Base-by-base conservation (phyloP, 2,329 filamentous ascomycete species). In the Rosellinia necatrix region DNA sequence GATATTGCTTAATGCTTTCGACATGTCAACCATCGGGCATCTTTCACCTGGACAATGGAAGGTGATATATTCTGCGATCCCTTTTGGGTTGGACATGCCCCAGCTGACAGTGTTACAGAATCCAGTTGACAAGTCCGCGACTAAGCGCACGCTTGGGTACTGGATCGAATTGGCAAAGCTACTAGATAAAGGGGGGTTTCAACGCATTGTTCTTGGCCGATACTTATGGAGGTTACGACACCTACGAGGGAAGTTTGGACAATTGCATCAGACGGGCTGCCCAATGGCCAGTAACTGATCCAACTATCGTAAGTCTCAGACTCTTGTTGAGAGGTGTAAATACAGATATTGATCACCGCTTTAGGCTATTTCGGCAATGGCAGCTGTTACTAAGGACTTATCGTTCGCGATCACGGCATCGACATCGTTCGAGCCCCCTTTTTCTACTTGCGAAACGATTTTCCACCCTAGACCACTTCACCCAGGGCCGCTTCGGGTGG, bases 31-130 rank as follows among this genome's bases (percentile, higher is more conserved):
- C 0, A 77, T 87, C 5, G 84, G 84, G 2, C 85, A 88, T 66
- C 67, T 88, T 29, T 84, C 82, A 0, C 84, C 84, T 1, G 85
- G 85, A 0, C 85, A 88, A 71, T 88, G 85, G 86, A 87, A 86
- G 74, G 82, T 82, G 46, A 56, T 21, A 47, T 37, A 47, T 35
- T 21, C 43, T 47, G 32, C 30, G 43, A 47, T 47, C 21, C 15
- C 43, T 47, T 35, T 35, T 37, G 30, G 27, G 30, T 47, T 37
- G 30, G 43, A 47, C 43, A 30, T 47, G 43, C 43, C 30, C 43
- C 43, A 37, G 30, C 46, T 62, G 19, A 62, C 5, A 38, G 15
- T 40, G 19, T 44, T 9, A 44, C 43, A 85, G 80, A 85, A 87
- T 49, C 84, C 85, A 0, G 75, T 71, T 13, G 85, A 89, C 66